A percentile compares a stretch with the other conserved stretches of the same genome.
These are phyloP conservation scores for Talaromyces sp. DNA, from an alignment of 2,329 filamentous ascomycete species.

Conservation along the genomic window DNA sequence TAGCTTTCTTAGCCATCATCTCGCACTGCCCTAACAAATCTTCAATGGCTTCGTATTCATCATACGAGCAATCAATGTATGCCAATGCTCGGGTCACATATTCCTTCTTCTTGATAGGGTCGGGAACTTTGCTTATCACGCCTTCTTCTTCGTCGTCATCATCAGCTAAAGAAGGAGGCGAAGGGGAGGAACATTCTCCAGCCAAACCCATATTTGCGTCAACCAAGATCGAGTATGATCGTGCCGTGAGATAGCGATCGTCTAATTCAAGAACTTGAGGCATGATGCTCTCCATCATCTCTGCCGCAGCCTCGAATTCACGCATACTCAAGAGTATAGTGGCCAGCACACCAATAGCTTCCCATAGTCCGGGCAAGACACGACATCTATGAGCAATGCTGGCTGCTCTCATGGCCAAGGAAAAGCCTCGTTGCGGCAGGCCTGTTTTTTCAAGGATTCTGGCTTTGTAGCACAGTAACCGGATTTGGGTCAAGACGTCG, in stretches of 20 bases:
- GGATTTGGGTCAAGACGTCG: slow-evolving; percentile 64
- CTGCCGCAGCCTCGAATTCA: slow-evolving; percentile 63
- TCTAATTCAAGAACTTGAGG: slow-evolving; percentile 72
- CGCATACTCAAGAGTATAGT: slow-evolving; percentile 63
- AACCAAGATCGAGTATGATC: slow-evolving; percentile 64
- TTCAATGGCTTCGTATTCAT: slow-evolving; percentile 61
- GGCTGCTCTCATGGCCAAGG: slow-evolving; percentile 68
- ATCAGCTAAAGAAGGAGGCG: not conserved
- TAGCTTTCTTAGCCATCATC: slow-evolving; percentile 75
- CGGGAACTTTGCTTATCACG: slow-evolving; percentile 24
- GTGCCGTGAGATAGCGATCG: slow-evolving; percentile 57
- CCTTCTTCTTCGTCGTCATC: not conserved
- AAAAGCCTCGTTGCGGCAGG: slow-evolving; percentile 69
- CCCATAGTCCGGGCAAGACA: slow-evolving; percentile 66
- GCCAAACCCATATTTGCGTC: slow-evolving; percentile 77
- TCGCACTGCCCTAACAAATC: slow-evolving; percentile 68
- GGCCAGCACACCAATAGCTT: slow-evolving; percentile 62
- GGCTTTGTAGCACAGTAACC: slow-evolving; percentile 68
- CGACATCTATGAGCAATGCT: slow-evolving; percentile 66
- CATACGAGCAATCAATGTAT: slow-evolving; percentile 59
- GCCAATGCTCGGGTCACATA: slow-evolving; percentile 55
- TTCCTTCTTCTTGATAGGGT: slow-evolving; percentile 48
- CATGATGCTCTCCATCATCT: slow-evolving; percentile 63
- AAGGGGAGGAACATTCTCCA: slow-evolving; percentile 34
- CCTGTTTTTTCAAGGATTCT: slow-evolving; percentile 63